phyloP scores from a whole-genome alignment of 2,329 filamentous ascomycete genomes.

The Lachnellula occidentalis region DNA sequence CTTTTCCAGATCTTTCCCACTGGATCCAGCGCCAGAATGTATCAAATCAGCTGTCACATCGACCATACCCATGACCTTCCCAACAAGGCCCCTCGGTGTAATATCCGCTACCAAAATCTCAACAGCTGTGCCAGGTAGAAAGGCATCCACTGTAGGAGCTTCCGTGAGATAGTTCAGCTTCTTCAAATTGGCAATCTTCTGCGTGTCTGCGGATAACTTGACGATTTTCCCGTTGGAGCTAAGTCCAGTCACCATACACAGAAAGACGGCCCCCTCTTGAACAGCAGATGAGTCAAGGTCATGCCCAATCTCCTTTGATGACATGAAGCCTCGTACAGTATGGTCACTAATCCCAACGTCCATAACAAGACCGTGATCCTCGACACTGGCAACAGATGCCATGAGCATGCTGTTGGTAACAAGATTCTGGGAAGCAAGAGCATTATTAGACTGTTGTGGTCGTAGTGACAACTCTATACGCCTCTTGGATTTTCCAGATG shows the following conservation, averaged over 20 bases:
- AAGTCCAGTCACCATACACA: slow-evolving; percentile 75
- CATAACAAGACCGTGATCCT: slow-evolving; percentile 94
- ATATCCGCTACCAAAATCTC: slow-evolving; percentile 79
- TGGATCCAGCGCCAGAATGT: slow-evolving; percentile 73
- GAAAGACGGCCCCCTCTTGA: slow-evolving; percentile 76
- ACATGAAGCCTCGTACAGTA: slow-evolving; percentile 73
- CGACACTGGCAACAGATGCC: slow-evolving; percentile 83
- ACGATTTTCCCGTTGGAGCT: slow-evolving; percentile 75
- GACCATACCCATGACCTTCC: slow-evolving; percentile 87
- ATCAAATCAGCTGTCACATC: slow-evolving; percentile 87
- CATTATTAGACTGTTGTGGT: slow-evolving; percentile 71
- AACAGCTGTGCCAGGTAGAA: slow-evolving; percentile 85
- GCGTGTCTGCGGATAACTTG: slow-evolving; percentile 73
- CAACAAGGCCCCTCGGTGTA: slow-evolving; percentile 67
- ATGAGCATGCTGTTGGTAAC: slow-evolving; percentile 75
- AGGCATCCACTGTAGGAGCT: slow-evolving; percentile 82
- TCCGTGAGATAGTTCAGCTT: slow-evolving; percentile 62
- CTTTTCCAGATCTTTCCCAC: slow-evolving; percentile 63
- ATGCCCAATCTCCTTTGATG: slow-evolving; percentile 72
- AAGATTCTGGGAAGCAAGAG: slow-evolving; percentile 66
- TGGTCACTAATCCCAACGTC: slow-evolving; percentile 70
- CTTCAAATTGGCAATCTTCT: slow-evolving; percentile 61
- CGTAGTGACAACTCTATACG: slow-evolving; percentile 84
- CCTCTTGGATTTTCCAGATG: slow-evolving; percentile 54
- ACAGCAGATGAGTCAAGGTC: slow-evolving; percentile 60